Evolutionary conservation across 2,329 filamentous ascomycete species (phyloP).

Genomic region (Tolypocladium ovalisporum): DNA sequence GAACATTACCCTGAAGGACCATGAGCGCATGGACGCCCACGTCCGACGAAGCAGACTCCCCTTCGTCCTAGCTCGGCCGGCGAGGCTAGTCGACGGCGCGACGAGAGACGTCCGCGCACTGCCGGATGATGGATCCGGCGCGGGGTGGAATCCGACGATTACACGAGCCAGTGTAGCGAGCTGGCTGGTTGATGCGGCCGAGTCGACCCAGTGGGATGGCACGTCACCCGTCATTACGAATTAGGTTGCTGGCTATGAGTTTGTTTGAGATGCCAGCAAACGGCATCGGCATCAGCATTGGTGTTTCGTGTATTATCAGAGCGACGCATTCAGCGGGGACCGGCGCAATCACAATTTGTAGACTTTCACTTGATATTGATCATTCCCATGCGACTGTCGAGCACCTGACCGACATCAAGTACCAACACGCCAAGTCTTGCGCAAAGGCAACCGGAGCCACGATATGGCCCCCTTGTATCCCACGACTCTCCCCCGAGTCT

Average conservation of each 20-base stretch:
- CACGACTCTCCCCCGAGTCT: background rate
- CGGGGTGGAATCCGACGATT: slow-evolving; percentile 26
- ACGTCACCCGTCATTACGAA: slow-evolving; percentile 32
- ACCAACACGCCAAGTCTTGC: background rate
- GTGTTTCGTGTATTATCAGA: background rate
- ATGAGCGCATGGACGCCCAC: slow-evolving; percentile 31
- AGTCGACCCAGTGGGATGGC: slow-evolving; percentile 28
- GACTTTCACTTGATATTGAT: slow-evolving; percentile 20
- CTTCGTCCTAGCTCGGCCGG: slow-evolving; percentile 32
- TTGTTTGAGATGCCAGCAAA: too few species aligned
- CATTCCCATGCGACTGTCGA: background rate
- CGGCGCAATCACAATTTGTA: background rate
- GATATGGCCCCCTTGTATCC: background rate
- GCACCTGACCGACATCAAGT: background rate
- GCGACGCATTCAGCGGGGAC: background rate
- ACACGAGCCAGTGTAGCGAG: slow-evolving; percentile 28
- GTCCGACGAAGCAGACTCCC: slow-evolving; percentile 18
- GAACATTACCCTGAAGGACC: slow-evolving; percentile 33
- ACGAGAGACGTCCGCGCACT: slow-evolving; percentile 24
- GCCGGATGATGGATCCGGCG: slow-evolving; percentile 29
- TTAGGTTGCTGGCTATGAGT: too few species aligned
- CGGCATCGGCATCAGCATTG: background rate
- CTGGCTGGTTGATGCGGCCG: slow-evolving; percentile 33
- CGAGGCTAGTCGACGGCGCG: slow-evolving; percentile 29
- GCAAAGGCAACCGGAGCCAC: background rate